A percentile compares a stretch with the other conserved stretches of the same genome.
Conservation (phyloP, 306 rosid species). For the cucumber (Cucumis sativus) region Cucumber_9930_V3 NC_026655.2:22494001-22494500, state of each 20-base stretch:
- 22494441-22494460: neutral
- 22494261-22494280: neutral
- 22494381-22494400: neutral
- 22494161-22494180: neutral
- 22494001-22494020: slow-evolving; percentile 58
- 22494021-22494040: slow-evolving; percentile 42
- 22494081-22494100: slow-evolving; percentile 65
- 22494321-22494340: neutral
- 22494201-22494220: neutral
- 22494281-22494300: neutral
- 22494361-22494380: neutral
- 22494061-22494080: slow-evolving; percentile 44
- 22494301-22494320: neutral
- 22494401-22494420: neutral
- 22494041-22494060: slow-evolving; percentile 50
- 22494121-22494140: neutral
- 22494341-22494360: neutral
- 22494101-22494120: slow-evolving; percentile 44
- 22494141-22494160: neutral
- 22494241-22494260: neutral
- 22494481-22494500: neutral
- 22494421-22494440: neutral
- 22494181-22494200: neutral
- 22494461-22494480: neutral
- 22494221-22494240: neutral